Conservation (phyloP, 352 stramenopile species). For the Phytophthora nicotianae region DNA sequence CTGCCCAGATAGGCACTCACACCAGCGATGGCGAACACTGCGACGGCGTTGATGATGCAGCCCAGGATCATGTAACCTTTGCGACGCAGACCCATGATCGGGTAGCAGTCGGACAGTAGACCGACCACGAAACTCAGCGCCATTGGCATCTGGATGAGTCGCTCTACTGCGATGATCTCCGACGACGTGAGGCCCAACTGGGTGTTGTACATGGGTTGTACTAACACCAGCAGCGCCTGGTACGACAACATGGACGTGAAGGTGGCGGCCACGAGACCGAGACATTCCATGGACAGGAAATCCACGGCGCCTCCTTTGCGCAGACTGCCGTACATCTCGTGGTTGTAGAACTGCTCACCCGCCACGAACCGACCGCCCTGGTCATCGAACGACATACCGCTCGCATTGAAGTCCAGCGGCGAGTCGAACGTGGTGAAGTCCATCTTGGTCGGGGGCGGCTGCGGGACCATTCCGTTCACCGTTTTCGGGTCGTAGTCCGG, state of each 20-base stretch:
- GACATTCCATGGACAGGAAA: constrained; percentile 64
- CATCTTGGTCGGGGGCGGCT: constrained; percentile 32
- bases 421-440: constrained; percentile 50
- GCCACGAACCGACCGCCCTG: constrained; percentile 57
- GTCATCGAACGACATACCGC: constrained; percentile 39
- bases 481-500: constrained; percentile 34
- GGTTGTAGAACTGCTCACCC: constrained; percentile 77
- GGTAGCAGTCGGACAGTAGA: constrained; percentile 90
- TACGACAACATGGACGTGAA: constrained; percentile 80
- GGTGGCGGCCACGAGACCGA: constrained; percentile 63
- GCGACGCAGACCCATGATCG: constrained; percentile 88
- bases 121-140: constrained; percentile 90
- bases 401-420: constrained; percentile 40
- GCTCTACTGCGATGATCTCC: constrained; percentile 51
- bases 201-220: constrained; percentile 61
- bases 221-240: constrained; percentile 51
- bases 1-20: constrained; percentile 51
- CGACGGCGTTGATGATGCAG: constrained; percentile 63
- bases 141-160: constrained; percentile 85
- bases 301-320: constrained; percentile 62
- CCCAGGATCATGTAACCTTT: constrained; percentile 93
- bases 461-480: constrained; percentile 38
- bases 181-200: constrained; percentile 52
- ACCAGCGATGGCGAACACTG: constrained; percentile 58
- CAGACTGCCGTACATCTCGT: constrained; percentile 71